Percentiles rank a stretch among this genome's conserved stretches.
These are phyloP conservation scores for Chenopodium suecicum DNA, from an alignment of 148 eudicot species.

Conservation along the genomic window DNA sequence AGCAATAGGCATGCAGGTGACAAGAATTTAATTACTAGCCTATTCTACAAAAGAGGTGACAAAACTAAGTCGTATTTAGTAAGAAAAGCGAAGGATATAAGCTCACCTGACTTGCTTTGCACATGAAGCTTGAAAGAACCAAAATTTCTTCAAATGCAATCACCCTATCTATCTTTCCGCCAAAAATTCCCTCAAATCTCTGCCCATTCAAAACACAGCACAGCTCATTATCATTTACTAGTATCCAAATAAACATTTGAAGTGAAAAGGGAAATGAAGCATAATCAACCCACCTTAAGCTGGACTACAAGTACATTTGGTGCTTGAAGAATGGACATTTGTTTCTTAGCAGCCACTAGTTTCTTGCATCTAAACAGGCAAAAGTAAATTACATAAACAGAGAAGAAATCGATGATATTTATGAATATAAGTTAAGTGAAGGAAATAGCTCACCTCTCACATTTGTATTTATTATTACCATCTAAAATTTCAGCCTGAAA, in stretches of 20 bases:
- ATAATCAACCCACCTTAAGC: slow-evolving; percentile 63
- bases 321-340: slow-evolving; percentile 89
- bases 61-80: background rate
- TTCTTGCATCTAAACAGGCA: slow-evolving; percentile 74
- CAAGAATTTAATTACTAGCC: background rate
- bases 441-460: slow-evolving; percentile 62
- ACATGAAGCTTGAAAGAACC: slow-evolving; percentile 91
- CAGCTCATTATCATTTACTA: slow-evolving; percentile 4
- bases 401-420: background rate
- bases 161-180: slow-evolving; percentile 83
- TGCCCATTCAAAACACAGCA: slow-evolving; percentile 31
- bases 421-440: background rate
- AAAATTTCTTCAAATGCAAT: slow-evolving; percentile 81
- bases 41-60: background rate
- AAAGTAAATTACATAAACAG: slow-evolving; percentile 23
- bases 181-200: slow-evolving; percentile 95
- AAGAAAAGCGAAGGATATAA: background rate
- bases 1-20: background rate
- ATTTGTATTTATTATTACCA: slow-evolving; percentile 94
- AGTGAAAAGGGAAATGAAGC: background rate
- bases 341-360: slow-evolving; percentile 88
- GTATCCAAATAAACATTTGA: background rate
- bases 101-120: slow-evolving; percentile 84
- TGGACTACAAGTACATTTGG: slow-evolving; percentile 96
- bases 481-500: slow-evolving; percentile 88